Conservation (phyloP, 805 yeast species). For the Nakazawaea wyomingensis region DNA sequence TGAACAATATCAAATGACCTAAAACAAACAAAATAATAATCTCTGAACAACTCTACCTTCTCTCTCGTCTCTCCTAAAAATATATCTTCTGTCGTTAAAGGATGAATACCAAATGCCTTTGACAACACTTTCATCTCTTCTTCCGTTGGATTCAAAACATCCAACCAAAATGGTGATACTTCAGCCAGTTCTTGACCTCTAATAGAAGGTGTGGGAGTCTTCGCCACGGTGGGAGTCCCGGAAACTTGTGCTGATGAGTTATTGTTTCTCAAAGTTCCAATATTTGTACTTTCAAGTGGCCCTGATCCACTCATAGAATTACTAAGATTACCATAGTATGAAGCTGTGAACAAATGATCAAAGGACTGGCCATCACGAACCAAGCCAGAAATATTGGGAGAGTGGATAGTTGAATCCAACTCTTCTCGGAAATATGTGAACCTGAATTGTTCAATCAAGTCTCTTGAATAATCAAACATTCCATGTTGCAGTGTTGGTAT, state of each 20-base stretch:
- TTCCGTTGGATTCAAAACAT: slow-evolving; percentile 87
- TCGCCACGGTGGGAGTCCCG: slow-evolving; percentile 14
- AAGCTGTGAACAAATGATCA: slow-evolving; percentile 55
- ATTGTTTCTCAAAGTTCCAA: slow-evolving; percentile 8
- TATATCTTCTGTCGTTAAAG: slow-evolving; percentile 93
- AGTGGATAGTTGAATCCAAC: slow-evolving; percentile 81
- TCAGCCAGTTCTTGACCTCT: slow-evolving; percentile 21
- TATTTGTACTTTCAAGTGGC: neutral
- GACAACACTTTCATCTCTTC: slow-evolving; percentile 92
- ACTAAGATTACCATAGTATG: slow-evolving; percentile 24
- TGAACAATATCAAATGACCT: slow-evolving; percentile 77
- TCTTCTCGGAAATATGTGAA: slow-evolving; percentile 93
- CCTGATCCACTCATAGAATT: slow-evolving; percentile 2
- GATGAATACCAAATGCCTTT: slow-evolving; percentile 92
- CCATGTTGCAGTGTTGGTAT: slow-evolving; percentile 4
- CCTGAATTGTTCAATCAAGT: slow-evolving; percentile 48
- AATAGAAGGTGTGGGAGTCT: slow-evolving; percentile 23
- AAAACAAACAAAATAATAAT: slow-evolving; percentile 89
- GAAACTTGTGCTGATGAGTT: slow-evolving; percentile 10
- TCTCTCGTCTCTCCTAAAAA: slow-evolving; percentile 91
- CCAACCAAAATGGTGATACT: slow-evolving; percentile 84
- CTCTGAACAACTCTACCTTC: slow-evolving; percentile 87
- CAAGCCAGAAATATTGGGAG: slow-evolving; percentile 82
- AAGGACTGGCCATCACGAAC: slow-evolving; percentile 57
- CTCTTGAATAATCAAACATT: slow-evolving; percentile 12